Evolutionary conservation across 164 flowering plant species (phyloP).

Genomic region (Berberis vulgaris): DNA sequence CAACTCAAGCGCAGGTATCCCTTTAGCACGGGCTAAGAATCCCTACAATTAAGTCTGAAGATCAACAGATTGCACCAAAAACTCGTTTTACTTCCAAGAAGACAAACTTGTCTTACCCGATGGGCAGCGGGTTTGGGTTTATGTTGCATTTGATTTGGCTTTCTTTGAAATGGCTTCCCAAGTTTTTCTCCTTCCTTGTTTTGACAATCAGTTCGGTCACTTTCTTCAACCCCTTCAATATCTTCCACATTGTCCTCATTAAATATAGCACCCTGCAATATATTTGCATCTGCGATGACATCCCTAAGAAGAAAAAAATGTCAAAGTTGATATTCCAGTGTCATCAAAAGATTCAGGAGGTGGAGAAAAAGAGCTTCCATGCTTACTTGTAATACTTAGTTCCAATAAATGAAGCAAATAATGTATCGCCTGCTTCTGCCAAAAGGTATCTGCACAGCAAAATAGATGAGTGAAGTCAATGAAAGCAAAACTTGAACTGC

Average conservation of each 20-base stretch:
- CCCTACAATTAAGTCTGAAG: constrained; percentile 37
- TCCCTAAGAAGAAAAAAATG: constrained; percentile 42
- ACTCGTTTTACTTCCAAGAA: neutral
- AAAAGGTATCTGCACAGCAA: constrained; percentile 59
- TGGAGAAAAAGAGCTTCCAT: neutral
- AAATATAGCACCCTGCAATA: constrained; percentile 92
- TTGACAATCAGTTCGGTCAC: constrained; percentile 30
- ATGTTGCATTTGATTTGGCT: constrained; percentile 33
- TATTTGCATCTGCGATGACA: constrained; percentile 84
- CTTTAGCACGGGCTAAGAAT: constrained; percentile 96
- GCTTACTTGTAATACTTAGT: constrained; percentile 94
- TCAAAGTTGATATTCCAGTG: constrained; percentile 5
- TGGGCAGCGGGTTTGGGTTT: constrained; percentile 88
- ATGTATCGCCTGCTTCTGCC: constrained; percentile 96
- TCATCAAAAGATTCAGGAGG: neutral
- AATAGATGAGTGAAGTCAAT: neutral
- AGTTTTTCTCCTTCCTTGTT: constrained; percentile 25
- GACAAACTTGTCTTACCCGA: constrained; percentile 36
- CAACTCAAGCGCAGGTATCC: constrained; percentile 95
- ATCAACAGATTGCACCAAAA: neutral
- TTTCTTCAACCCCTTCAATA: constrained; percentile 36
- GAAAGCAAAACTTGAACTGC: neutral
- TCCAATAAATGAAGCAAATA: constrained; percentile 95
- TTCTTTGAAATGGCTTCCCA: constrained; percentile 33
- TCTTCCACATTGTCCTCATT: constrained; percentile 66